phyloP scores from a whole-genome alignment of 192 early-diverging fungal genomes.

The Linnemannia exigua region DNA sequence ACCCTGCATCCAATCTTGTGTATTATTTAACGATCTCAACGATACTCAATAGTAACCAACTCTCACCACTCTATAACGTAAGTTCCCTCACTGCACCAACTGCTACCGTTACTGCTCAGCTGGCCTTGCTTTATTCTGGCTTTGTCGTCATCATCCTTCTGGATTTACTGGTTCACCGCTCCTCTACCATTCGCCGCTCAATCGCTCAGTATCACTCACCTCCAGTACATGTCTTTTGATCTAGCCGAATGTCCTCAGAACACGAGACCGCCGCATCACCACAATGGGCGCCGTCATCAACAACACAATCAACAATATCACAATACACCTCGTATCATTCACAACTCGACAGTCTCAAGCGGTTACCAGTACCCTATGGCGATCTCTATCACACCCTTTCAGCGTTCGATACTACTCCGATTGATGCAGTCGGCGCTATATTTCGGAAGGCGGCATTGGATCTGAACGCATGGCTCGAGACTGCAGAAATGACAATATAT shows the following conservation, averaged over 20 bases:
- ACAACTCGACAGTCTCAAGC: constrained; percentile 49
- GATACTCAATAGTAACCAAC: neutral
- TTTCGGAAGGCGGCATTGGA: constrained; percentile 32
- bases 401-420: constrained; percentile 35
- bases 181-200: neutral
- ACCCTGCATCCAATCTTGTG: neutral
- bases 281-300: neutral
- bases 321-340: constrained; percentile 24
- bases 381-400: constrained; percentile 56
- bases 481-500: constrained; percentile 63
- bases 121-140: neutral
- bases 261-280: neutral
- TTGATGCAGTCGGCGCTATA: constrained; percentile 23
- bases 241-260: neutral
- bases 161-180: neutral
- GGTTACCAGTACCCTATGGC: constrained; percentile 52
- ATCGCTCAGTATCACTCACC: neutral
- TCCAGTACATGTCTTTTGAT: neutral
- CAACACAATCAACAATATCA: neutral
- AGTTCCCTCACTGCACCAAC: neutral
- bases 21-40: neutral
- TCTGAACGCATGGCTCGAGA: constrained; percentile 63
- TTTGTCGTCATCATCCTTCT: neutral
- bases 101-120: neutral
- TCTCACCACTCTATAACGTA: neutral